Percentiles rank a stretch among this genome's conserved stretches.
Conservation (phyloP, 2,329 filamentous ascomycete genomes). For the Blumeriella jaapii region DNA sequence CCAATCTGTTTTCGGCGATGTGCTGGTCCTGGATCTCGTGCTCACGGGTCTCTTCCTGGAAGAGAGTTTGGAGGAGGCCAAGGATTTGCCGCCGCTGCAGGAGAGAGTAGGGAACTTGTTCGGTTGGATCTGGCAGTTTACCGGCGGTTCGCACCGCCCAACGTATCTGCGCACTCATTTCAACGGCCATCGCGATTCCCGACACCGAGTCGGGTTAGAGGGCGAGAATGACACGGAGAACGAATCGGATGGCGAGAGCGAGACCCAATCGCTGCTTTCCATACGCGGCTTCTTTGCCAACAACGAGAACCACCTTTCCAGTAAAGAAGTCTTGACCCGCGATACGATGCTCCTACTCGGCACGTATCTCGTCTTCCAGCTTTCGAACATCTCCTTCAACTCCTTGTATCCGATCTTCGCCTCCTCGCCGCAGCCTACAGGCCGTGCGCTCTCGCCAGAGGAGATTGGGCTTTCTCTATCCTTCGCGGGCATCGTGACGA, state of each 20-base stretch:
- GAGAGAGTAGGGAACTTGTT: conserved; percentile 48
- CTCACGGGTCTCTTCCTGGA: conserved; percentile 72
- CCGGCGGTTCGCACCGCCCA: conserved; percentile 41
- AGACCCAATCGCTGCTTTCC: conserved; percentile 22
- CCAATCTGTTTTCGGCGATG: conserved; percentile 67
- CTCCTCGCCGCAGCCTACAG: conserved; percentile 61
- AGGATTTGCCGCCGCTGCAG: conserved; percentile 46
- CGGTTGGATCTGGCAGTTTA: conserved; percentile 59
- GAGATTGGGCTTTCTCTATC: conserved; percentile 81
- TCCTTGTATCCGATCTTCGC: conserved; percentile 91
- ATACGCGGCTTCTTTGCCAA: conserved; percentile 31
- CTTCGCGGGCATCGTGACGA: conserved; percentile 74
- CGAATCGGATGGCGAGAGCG: conserved; percentile 18
- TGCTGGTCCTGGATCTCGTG: conserved; percentile 62
- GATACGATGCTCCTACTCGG: conserved; percentile 72
- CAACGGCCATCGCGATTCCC: conserved; percentile 20
- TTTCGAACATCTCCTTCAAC: conserved; percentile 92
- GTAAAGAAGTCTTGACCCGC: conserved; percentile 56
- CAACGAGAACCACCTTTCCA: conserved; percentile 36
- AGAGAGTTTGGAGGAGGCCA: conserved; percentile 66
- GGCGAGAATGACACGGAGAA: conserved; percentile 33
- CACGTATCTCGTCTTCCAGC: conserved; percentile 87
- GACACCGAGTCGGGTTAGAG: conserved; percentile 14
- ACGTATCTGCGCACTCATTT: conserved; percentile 38
- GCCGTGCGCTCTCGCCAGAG: conserved; percentile 61